Base-by-base conservation (phyloP, 1,284 basidiomycete genomes). In the Apiotrichum veenhuisii region DNA sequence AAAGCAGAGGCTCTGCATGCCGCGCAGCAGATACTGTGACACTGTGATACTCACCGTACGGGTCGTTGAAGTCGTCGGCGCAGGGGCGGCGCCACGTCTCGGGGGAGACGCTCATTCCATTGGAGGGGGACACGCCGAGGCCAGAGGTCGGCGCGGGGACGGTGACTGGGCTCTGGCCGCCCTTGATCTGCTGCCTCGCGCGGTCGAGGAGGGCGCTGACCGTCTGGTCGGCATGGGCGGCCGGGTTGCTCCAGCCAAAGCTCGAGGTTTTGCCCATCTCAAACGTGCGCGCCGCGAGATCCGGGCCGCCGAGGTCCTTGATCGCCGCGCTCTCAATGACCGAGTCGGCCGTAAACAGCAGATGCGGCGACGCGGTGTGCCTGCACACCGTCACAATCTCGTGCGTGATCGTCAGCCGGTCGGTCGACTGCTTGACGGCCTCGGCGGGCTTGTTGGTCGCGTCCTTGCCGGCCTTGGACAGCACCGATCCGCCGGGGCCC, bases 311-410 rank as follows among this genome's bases (percentile, higher is more conserved):
- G 20, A 53, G 49, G 48, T 62, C 61, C 49, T 56, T 50, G 42
- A 58, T 50, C 1, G 61, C 52, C 10, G 57, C 44, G 0, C 20
- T 27, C 49, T 53, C 48, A 36, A 62, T 52, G 11, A 58, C 42
- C 11, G 40, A 40, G 54, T 62, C 61, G 18, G 45, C 40, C 5
- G 57, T 50, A 37, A 62, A 52, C 38, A 62, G 49, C 11, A 59
- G 48, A 30, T 62, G 61, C 1, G 61, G 61, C 22, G 54, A 54
- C 1, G 33, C 27, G 1, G 61, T 62, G 52, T 62, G 54, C 40
- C 57, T 43, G 46, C 54, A 57, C 18, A 62, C 61, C 7, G 48
- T 50, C 12, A 58, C 61, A 38, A 62, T 59, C 42, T 62, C 57
- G 40, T 45, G 42, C 9, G 37, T 54, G 38, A 62, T 58, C 1